These are phyloP conservation scores for Rhodamnia rubescens DNA, from an alignment of 345 rosid species.

Conservation along the genomic window DNA sequence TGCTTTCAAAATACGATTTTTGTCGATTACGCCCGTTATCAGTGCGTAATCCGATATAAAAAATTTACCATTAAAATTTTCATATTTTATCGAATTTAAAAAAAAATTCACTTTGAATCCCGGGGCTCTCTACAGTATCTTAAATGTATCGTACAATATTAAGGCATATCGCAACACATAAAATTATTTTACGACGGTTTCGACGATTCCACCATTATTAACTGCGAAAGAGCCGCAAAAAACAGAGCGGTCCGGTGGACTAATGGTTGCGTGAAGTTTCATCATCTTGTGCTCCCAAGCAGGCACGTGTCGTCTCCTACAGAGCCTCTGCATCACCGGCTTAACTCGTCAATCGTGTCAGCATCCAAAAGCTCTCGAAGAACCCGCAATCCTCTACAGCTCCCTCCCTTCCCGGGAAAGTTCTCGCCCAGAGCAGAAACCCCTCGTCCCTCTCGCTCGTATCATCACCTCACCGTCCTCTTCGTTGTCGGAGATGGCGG, in stretches of 20 bases:
- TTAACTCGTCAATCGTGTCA: not conserved
- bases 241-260: too few species aligned
- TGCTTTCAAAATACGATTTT: not conserved
- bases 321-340: not conserved
- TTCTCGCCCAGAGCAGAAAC: not conserved
- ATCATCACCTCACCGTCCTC: not conserved
- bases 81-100: rapidly evolving
- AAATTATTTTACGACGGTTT: too few species aligned
- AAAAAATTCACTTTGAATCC: not conserved
- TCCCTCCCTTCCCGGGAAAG: not conserved
- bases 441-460: not conserved
- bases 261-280: not conserved
- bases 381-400: not conserved
- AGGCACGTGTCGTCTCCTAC: not conserved
- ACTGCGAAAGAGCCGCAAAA: too few species aligned
- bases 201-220: too few species aligned
- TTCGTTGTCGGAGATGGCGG: not conserved
- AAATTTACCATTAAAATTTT: not conserved
- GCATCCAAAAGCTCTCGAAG: not conserved
- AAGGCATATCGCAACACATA: too few species aligned
- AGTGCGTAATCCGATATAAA: too few species aligned
- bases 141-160: too few species aligned
- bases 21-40: rapidly evolving
- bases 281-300: not conserved
- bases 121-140: too few species aligned